These are phyloP conservation scores for Fraxinus nigra DNA, from an alignment of 305 asterid species.

Conservation along the genomic window DNA sequence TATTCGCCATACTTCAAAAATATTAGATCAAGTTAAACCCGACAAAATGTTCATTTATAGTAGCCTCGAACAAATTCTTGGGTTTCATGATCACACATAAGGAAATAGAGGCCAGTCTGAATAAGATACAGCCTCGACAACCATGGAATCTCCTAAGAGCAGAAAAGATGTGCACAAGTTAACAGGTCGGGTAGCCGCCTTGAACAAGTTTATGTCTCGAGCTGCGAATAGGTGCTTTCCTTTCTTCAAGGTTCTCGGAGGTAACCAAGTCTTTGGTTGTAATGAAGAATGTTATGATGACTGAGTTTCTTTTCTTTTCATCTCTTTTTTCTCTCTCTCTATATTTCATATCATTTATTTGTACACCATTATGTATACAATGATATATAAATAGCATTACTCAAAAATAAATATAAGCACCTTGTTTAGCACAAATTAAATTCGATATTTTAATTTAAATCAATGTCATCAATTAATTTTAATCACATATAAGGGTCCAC, in stretches of 20 bases:
- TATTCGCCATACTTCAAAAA: not conserved
- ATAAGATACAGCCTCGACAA: not conserved
- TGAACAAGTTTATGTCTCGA: not conserved
- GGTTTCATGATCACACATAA: not conserved
- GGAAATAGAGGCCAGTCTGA: not conserved
- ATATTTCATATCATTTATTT: too few species aligned
- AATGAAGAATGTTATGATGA: not conserved
- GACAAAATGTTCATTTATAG: not conserved
- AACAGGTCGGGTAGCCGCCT: not conserved
- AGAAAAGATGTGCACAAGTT: not conserved
- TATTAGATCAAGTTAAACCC: not conserved
- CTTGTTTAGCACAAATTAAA: not conserved
- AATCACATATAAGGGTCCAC: too few species aligned
- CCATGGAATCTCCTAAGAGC: not conserved
- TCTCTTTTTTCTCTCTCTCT: not conserved
- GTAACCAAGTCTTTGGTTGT: not conserved
- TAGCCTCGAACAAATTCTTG: not conserved
- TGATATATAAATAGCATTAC: not conserved
- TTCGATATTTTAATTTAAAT: too few species aligned
- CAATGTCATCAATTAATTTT: too few species aligned
- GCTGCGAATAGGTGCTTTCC: not conserved
- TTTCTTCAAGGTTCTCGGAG: not conserved
- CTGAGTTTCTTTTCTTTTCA: not conserved
- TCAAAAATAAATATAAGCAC: not conserved
- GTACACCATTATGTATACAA: not conserved